Evolutionary conservation across 2,329 filamentous ascomycete genomes (phyloP).

Genomic region (Raffaelea ambrosiae): DNA sequence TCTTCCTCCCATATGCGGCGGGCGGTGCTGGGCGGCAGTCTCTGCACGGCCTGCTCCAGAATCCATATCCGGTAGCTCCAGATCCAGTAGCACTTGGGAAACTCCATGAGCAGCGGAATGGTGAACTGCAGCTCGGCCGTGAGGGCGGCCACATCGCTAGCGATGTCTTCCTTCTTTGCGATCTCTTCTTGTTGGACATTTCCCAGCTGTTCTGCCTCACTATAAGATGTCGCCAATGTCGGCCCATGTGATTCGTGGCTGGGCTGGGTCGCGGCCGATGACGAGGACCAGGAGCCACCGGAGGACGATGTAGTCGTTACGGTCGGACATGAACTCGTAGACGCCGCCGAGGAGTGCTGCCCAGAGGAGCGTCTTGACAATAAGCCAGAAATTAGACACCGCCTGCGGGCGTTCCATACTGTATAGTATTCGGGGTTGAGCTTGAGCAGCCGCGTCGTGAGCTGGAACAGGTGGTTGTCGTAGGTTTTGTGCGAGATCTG

Average conservation of each 20-base stretch:
- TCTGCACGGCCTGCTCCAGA: slow-evolving; percentile 59
- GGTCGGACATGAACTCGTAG: slow-evolving; percentile 43
- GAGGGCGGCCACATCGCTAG: slow-evolving; percentile 42
- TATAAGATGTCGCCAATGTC: slow-evolving; percentile 29
- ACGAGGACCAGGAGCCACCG: slow-evolving; percentile 43
- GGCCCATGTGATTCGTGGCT: slow-evolving; percentile 29
- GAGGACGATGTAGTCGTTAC: slow-evolving; percentile 54
- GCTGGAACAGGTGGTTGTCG: slow-evolving; percentile 49
- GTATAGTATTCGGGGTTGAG: slow-evolving; percentile 87
- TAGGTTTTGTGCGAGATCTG: slow-evolving; percentile 35
- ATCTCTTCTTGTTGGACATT: slow-evolving; percentile 27
- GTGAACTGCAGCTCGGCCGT: slow-evolving; percentile 72
- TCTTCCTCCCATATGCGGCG: slow-evolving; percentile 74
- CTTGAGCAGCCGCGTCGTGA: slow-evolving; percentile 63
- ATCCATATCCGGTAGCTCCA: slow-evolving; percentile 95
- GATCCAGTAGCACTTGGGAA: slow-evolving; percentile 98
- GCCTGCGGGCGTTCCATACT: slow-evolving; percentile 81
- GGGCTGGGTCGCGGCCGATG: slow-evolving; percentile 41
- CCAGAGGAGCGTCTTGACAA: slow-evolving; percentile 45
- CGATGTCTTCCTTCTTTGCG: slow-evolving; percentile 27
- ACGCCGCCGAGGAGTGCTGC: slow-evolving; percentile 46
- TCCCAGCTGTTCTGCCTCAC: slow-evolving; percentile 51
- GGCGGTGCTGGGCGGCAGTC: slow-evolving; percentile 48
- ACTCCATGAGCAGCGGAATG: slow-evolving; percentile 73
- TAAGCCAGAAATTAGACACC: slow-evolving; percentile 52